Conservation (phyloP, 1,139 yeast genomes). For the Kodamaea alishanica region DNA sequence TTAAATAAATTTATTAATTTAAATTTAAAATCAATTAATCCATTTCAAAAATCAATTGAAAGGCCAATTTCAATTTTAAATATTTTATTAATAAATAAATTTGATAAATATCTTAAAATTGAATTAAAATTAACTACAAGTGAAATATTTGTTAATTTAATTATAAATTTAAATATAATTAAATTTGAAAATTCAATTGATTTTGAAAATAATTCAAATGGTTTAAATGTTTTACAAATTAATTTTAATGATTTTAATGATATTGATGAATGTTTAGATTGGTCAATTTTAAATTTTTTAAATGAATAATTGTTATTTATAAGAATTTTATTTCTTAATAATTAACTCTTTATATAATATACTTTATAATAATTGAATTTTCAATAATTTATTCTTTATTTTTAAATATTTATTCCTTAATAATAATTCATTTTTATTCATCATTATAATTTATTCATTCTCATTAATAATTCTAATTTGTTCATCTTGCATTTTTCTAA, state of each 20-base stretch:
- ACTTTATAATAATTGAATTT: too few species aligned
- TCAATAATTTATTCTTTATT: too few species aligned
- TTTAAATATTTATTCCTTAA: slow-evolving; percentile 1
- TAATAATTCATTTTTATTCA: too few species aligned
- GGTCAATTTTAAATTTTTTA: slow-evolving; percentile 48
- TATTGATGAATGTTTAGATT: slow-evolving; percentile 61
- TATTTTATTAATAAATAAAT: slow-evolving; percentile 15
- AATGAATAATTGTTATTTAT: too few species aligned
- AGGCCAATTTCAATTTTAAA: slow-evolving; percentile 30
- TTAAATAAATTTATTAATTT: slow-evolving; percentile 28
- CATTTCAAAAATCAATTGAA: slow-evolving; percentile 41
- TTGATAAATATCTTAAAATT: slow-evolving; percentile 22
- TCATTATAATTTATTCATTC: slow-evolving; percentile 12
- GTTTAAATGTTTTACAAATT: slow-evolving; percentile 40
- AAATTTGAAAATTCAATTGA: slow-evolving; percentile 29
- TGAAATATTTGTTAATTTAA: slow-evolving; percentile 40
- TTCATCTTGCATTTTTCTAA: slow-evolving; percentile 28
- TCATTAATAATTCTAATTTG: slow-evolving; percentile 25
- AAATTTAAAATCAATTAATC: slow-evolving; percentile 21
- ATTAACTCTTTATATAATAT: too few species aligned
- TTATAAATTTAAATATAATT: slow-evolving; percentile 31
- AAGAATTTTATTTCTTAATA: too few species aligned
- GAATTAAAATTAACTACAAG: slow-evolving; percentile 35
- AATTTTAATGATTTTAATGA: slow-evolving; percentile 58
- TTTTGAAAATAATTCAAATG: slow-evolving; percentile 30